Base-by-base conservation (phyloP, 2,329 filamentous ascomycete genomes). In the Fusarium verticillioides region DNA sequence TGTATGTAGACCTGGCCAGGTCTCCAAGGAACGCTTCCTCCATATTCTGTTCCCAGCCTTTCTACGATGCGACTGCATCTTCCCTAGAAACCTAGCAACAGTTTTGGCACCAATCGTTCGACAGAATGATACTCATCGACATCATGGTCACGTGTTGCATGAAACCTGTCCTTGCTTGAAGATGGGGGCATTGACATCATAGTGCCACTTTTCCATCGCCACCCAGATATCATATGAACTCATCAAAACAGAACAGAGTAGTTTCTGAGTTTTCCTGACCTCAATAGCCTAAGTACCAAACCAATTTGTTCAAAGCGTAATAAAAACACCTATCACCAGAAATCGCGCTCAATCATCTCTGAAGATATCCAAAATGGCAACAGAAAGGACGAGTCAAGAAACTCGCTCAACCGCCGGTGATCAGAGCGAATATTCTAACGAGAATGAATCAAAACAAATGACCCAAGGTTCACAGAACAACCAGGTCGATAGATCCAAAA, bases 181-280 rank as follows among this genome's bases (percentile, higher is more conserved):
- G 40, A 36, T 7, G 54, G 19, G 50, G 30, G 11, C 30, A 49
- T 50, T 59, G 56, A 59, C 42, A 59, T 59, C 56, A 59, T 59
- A 19, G 42, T 19, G 32, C 56, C 56, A 59, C 56, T 59, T 59
- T 58, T 49, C 23, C 12, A 59, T 59, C 23, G 56, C 56, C 56
- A 59, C 56, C 30, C 15, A 28, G 18, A 36, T 37, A 50, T 37
- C 10, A 37, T 58, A 47, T 58, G n/a, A 58, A 58, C n/a, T 16
- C 12, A 6, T 19, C 2, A 32, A 32, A 18, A 12, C 9, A 15
- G 39, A 57, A 16, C 10, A 32, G 16, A 12, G 9, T 2, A 1
- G 4, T 7, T 19, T 19, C 21, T 7, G 19, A 13, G 2, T 13
- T 7, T 36, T 16, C 2, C 15, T 42, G 36, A 4, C 19, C 13